Percentiles rank a stretch among this genome's conserved stretches.
Evolutionary conservation across 805 yeast species (phyloP).

Genomic region (Ogataea glucozyma): DNA sequence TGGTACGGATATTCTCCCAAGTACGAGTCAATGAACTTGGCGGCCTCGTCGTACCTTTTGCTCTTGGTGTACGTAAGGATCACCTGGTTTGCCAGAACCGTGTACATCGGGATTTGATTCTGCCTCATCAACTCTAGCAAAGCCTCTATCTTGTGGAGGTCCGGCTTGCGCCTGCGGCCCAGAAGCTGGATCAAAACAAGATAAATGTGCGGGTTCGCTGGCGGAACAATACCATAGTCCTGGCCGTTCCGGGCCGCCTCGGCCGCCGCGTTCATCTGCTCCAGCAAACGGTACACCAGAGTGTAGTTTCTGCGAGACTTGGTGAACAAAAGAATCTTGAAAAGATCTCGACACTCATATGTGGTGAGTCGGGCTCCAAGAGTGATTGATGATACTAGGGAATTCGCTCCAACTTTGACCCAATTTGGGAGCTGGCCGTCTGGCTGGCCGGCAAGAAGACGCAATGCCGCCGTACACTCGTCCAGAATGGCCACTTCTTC

Average conservation of each 20-base stretch:
- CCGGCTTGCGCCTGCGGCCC: constrained; percentile 31
- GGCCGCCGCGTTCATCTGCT: constrained; percentile 30
- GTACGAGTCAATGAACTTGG: constrained; percentile 35
- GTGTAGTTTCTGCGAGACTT: constrained; percentile 23
- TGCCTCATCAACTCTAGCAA: constrained; percentile 36
- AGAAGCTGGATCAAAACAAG: constrained; percentile 40
- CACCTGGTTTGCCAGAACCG: constrained; percentile 41
- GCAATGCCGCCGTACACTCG: constrained; percentile 15
- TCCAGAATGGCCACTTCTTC: constrained; percentile 28
- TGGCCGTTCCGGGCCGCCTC: constrained; percentile 10
- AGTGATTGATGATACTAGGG: constrained; percentile 24
- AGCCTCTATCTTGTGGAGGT: constrained; percentile 30
- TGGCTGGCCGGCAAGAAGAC: not conserved
- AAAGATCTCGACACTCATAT: constrained; percentile 28
- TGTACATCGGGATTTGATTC: constrained; percentile 33
- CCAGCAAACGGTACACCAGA: constrained; percentile 37
- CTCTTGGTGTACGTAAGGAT: constrained; percentile 34
- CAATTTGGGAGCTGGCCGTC: constrained; percentile 6
- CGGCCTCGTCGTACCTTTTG: constrained; percentile 33
- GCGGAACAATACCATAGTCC: constrained; percentile 33
- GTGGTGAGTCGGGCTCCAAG: constrained; percentile 28
- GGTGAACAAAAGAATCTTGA: constrained; percentile 23
- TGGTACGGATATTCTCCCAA: constrained; percentile 10
- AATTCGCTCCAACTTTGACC: constrained; percentile 8
- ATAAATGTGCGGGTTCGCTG: constrained; percentile 44